Base-by-base conservation (phyloP, 1,284 basidiomycete species). In the Farysia itapuensis region DNA sequence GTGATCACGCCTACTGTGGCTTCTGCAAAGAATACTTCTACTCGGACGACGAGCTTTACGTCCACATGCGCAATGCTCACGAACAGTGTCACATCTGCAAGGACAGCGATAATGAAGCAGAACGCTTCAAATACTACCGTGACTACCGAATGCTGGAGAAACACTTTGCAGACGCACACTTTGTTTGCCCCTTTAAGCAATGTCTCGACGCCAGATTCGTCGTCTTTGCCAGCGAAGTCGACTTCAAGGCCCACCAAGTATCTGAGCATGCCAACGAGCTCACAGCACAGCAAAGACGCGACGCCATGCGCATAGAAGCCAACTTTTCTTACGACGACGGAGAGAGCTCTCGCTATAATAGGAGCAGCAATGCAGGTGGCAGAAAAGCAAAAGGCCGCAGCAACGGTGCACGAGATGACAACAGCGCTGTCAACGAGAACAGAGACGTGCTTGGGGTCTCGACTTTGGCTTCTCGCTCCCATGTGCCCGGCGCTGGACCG, bases 41-140 rank as follows among this genome's bases (percentile, higher is more conserved):
- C 77, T 81, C 86, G 22, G 86, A 88, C 49, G 94, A 98, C 71
- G 91, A 94, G 73, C 79, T 97, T n/a, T 96, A 87, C 75, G 81
- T 85, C 28, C 95, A 98, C 78, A 92, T 96, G 87, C 84, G 93
- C 34, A 87, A 93, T 72, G 81, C 81, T 35, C 94, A 98, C 79
- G 94, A 98, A 76, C 93, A 98, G 73, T 98, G 95, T 77, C 95
- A 95, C 71, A 80, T 98, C 22, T 98, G 95, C 79, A 72, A 75
- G 42, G 52, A 59, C 0, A 32, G 45, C 5, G 64, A 70, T 8
- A 49, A 37, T 35, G 72, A 69, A 24, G 66, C 66, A 13, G 72
- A 71, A 36, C 40, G 70, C 19, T 72, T 60, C 60, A 61, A 57
- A 24, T 75, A 73, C 42, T 75, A 65, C 42, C 16, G 44, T 2